Evolutionary conservation across 2,329 filamentous ascomycete species (phyloP), one percentile per base, ranked within the genome.

Genomic region (Aspergillus pseudoglaucus): DNA sequence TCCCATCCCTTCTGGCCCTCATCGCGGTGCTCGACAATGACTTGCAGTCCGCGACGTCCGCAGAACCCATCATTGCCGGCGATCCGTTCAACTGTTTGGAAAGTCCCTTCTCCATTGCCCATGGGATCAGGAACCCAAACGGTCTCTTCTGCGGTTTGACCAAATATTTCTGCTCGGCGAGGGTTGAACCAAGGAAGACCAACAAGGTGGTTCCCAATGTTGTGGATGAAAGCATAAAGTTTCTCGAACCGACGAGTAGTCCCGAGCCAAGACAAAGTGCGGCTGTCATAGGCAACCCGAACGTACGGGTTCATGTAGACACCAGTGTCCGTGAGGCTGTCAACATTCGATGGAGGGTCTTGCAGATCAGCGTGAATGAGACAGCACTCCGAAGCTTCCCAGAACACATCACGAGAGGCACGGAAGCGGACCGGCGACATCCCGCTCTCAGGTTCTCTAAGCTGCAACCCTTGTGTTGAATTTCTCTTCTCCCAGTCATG

Each of bases 271-370:
- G 69, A 68, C 7, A 86, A 73, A 0, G 81, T 80, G 3, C 61
- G 61, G 25, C 72, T 66, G 42, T 79, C 76, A 62, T 90, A 89
- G 1, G 85, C 82, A 4, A 87, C 84, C 15, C 86, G 80, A 39
- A 90, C 78, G 59, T 80, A 89, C 0, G 86, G 86, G 60, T 90
- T 90, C 73, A 89, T 80, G 60, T 81, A 89, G 45, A 88, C 82
- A 2, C 80, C 82, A 0, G 77, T 76, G 35, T 79, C 73, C 4
- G 59, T 55, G 25, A 65, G 62, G 10, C 65, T 61, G 38, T 67
- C 59, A 4, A 57, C 51, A n/a, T 61, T 56, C 8, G 56, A 51
- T 27, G 57, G 61, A 9, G 62, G 54, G 17, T 64, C 65, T 53
- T 73, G 70, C 18, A 76, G 69, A 53, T 76, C 73, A n/a, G 73